phyloP scores from a whole-genome alignment of 495 filamentous ascomycete genomes.

The Neurospora sp. region DNA sequence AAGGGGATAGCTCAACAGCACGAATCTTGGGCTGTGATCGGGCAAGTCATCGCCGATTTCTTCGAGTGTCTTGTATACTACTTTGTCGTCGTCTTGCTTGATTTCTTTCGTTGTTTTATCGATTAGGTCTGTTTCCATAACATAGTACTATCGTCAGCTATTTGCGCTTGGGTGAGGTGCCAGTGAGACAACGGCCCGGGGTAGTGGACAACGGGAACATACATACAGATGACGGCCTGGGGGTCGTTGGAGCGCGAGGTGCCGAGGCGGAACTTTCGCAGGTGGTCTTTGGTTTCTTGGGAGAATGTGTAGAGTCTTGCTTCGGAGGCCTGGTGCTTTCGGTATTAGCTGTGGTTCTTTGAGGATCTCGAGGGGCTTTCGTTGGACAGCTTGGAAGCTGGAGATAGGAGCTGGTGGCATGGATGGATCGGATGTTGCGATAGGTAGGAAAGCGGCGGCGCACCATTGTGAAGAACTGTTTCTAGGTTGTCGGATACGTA shows the following conservation, averaged over 20 bases:
- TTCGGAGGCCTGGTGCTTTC: conserved; percentile 54
- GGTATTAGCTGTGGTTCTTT: not conserved
- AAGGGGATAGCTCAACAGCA: conserved; percentile 82
- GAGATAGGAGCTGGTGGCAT: not conserved
- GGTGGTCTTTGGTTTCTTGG: conserved; percentile 69
- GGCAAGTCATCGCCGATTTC: conserved; percentile 81
- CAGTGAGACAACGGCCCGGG: no score
- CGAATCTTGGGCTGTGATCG: conserved; percentile 80
- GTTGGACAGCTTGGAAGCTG: not conserved
- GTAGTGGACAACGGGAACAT: conserved; percentile 18
- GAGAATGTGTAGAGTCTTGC: conserved; percentile 89
- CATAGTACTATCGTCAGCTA: no score
- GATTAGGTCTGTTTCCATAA: conserved; percentile 53
- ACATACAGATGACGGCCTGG: conserved; percentile 89
- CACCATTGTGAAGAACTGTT: conserved; percentile 1
- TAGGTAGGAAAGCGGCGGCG: not conserved
- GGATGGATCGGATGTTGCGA: not conserved
- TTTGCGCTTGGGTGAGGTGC: no score
- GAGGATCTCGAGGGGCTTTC: not conserved
- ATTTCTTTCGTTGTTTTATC: conserved; percentile 84
- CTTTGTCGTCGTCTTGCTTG: conserved; percentile 56
- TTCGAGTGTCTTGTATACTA: conserved; percentile 67
- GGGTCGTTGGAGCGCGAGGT: conserved; percentile 82
- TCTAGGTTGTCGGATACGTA: not conserved
- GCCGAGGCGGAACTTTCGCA: conserved; percentile 84